A percentile compares a stretch with the other conserved stretches of the same genome.
Conservation (phyloP, 306 rosid species). For the Cucurbita pepo region DNA sequence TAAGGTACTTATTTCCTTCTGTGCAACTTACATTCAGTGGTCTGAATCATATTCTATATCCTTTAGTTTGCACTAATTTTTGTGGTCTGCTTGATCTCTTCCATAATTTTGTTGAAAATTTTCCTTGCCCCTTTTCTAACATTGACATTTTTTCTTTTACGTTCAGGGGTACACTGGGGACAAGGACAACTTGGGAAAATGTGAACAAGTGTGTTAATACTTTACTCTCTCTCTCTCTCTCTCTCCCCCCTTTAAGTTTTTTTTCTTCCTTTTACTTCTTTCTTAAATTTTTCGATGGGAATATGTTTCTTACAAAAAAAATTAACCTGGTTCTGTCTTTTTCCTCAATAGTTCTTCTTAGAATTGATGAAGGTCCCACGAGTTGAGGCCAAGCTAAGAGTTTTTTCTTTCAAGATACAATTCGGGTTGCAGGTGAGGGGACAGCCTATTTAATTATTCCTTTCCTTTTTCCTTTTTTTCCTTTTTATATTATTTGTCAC, state of each 20-base stretch:
- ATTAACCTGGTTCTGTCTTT: too few species aligned
- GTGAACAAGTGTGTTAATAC: conserved; percentile 52
- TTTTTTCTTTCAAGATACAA: conserved; percentile 67
- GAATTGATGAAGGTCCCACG: not conserved
- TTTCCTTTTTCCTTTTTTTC: conserved; percentile 5
- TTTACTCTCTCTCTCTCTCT: not conserved
- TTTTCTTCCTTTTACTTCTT: not conserved
- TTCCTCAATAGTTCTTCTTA: not conserved
- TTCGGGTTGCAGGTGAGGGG: conserved; percentile 59
- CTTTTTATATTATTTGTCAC: conserved; percentile 8
- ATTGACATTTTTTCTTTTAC: conserved; percentile 14
- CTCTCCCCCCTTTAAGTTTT: not conserved
- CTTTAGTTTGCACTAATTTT: not conserved
- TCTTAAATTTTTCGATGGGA: not conserved
- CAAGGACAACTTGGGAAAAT: conserved; percentile 79
- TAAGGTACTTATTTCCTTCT: conserved; percentile 34
- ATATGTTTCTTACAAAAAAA: too few species aligned
- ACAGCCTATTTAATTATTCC: conserved; percentile 6
- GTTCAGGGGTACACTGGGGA: conserved; percentile 64
- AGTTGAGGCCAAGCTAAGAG: not conserved
- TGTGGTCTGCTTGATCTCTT: not conserved
- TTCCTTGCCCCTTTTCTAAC: not conserved
- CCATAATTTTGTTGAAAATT: not conserved
- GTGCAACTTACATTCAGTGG: not conserved
- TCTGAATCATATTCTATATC: not conserved